A percentile compares a stretch with the other conserved stretches of the same genome.
Evolutionary conservation across 768 basidiomycete species (phyloP).

Genomic region (Neoboletus magnificus): DNA sequence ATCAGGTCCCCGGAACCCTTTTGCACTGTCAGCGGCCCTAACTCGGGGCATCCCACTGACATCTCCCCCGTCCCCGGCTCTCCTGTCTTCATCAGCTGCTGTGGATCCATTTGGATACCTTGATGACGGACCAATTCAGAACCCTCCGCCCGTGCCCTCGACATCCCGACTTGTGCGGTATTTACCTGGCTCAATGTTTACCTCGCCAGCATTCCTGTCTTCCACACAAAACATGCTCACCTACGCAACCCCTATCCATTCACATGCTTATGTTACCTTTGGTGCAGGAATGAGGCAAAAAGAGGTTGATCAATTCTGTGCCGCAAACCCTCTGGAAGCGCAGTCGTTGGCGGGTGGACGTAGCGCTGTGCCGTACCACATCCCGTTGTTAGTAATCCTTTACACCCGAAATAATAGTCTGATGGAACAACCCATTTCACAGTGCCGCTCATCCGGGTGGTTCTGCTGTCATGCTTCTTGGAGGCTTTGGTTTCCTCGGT

Average conservation of each 20-base stretch:
- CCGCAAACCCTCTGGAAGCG: slow-evolving; percentile 62
- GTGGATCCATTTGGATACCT: slow-evolving; percentile 65
- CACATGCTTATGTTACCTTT: slow-evolving; percentile 80
- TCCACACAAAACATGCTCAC: slow-evolving; percentile 41
- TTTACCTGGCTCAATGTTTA: slow-evolving; percentile 34
- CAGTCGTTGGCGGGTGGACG: slow-evolving; percentile 47
- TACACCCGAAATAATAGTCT: background rate
- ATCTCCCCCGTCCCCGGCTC: slow-evolving; percentile 3
- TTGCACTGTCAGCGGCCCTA: background rate
- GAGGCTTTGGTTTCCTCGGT: slow-evolving; percentile 87
- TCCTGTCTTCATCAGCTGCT: slow-evolving; percentile 10
- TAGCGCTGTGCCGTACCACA: slow-evolving; percentile 69
- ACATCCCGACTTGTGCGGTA: slow-evolving; percentile 21
- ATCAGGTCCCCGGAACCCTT: background rate
- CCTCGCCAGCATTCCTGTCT: slow-evolving; percentile 31
- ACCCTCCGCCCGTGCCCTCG: slow-evolving; percentile 21
- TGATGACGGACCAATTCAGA: slow-evolving; percentile 35
- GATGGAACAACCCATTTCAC: slow-evolving; percentile 6
- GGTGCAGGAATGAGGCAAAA: slow-evolving; percentile 85
- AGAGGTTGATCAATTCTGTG: slow-evolving; percentile 75
- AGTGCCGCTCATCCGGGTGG: slow-evolving; percentile 80
- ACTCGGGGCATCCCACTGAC: background rate
- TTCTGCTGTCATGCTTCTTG: slow-evolving; percentile 76
- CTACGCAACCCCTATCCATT: slow-evolving; percentile 57
- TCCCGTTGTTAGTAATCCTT: slow-evolving; percentile 62